Base-by-base conservation (phyloP, 345 rosid species). In the Hibiscus syriacus region DNA sequence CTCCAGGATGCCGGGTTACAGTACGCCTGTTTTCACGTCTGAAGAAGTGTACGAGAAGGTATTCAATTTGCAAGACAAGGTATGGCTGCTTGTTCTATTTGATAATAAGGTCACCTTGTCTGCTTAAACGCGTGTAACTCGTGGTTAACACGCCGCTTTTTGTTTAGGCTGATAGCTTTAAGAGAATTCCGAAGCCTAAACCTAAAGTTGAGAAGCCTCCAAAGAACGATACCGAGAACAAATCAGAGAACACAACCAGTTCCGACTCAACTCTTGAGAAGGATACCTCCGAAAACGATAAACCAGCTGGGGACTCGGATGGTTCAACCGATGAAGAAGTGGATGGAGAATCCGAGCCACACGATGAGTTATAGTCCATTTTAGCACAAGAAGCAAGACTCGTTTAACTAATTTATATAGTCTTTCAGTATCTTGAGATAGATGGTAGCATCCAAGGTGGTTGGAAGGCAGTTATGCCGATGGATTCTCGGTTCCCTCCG, bases 181-280 rank as follows among this genome's bases (percentile, higher is more conserved):
- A 81, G 68, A 86, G 68, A 76, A 94, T 94, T 34, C 92, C 99
- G 9, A 91, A 89, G 83, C 99, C 99, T 43, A 94, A 87, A 79
- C 96, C 96, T 13, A 92, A 90, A 79, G 73, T 80, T 59, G 97
- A 90, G 85, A 87, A 93, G 82, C 76, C 84, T 0, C 58, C 74
- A 19, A 85, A 83, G 80, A 85, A 72, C 20, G 94, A 89, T 75
- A 82, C 83, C 27, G 80, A 78, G 69, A 61, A 71, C 49, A 61
- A 62, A 57, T 73, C 66, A 13, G 81, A 83, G 63, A 73, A 70
- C 8, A 36, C 38, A 19, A 72, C 72, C 50, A 22, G 38, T 29
- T 72, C 85, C 9, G 68, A 74, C 43, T 73, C 86, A 30, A 55
- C 79, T 45, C 48, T 83, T 0, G 76, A 73, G 43, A 78, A 78